A percentile compares a stretch with the other conserved stretches of the same genome.
These are phyloP conservation scores for Solanum habrochaites DNA, from an alignment of 257 asterid species.

Conservation along the genomic window DNA sequence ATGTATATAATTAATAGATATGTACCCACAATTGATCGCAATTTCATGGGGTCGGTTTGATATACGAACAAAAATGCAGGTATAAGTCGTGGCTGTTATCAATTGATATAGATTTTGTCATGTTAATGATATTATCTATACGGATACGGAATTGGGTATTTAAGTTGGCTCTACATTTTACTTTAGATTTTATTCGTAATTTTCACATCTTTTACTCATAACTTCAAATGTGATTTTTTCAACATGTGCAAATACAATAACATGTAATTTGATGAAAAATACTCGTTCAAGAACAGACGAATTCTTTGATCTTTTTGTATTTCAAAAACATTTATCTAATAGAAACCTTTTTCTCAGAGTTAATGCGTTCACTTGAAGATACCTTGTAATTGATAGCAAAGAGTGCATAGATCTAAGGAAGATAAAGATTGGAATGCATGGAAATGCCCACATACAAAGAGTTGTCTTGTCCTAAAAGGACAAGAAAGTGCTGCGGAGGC, in stretches of 20 bases:
- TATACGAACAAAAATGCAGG: not conserved
- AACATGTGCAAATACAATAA: not conserved
- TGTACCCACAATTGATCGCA: not conserved
- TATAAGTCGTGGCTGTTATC: not conserved
- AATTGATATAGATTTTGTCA: not conserved
- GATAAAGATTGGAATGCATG: not conserved
- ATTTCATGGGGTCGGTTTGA: not conserved
- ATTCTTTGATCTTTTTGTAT: too few relatives aligned
- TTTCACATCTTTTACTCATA: not conserved
- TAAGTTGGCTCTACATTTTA: not conserved
- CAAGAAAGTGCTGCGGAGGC: not conserved
- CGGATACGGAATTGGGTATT: not conserved
- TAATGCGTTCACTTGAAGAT: not conserved
- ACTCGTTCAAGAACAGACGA: too few relatives aligned
- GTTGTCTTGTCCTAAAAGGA: not conserved
- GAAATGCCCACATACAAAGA: not conserved
- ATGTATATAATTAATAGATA: not conserved
- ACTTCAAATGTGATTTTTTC: not conserved
- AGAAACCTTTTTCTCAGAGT: not conserved
- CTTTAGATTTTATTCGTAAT: not conserved
- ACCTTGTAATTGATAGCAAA: too few relatives aligned
- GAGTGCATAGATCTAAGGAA: not conserved
- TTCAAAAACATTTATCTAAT: too few relatives aligned
- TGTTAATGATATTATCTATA: not conserved
- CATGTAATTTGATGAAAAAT: not conserved